Evolutionary conservation across 441 rosid genomes (phyloP).

Genomic region (Dalechampia spathulata): DNA sequence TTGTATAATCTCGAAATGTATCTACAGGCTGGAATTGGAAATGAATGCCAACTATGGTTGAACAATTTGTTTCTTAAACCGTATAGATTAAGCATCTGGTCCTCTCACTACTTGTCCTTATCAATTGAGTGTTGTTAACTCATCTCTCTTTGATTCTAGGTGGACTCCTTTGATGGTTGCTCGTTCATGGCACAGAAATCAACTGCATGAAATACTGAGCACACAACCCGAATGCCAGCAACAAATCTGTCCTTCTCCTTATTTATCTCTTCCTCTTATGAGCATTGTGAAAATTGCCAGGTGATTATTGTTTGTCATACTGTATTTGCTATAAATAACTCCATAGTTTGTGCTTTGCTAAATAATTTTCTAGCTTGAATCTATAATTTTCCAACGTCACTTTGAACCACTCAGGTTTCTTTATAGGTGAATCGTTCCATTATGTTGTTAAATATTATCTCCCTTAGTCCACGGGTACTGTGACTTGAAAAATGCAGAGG

Average conservation of each 20-base stretch:
- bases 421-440: background rate
- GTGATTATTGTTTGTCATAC: constrained; percentile 29
- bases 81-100: background rate
- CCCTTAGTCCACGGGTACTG: background rate
- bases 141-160: constrained; percentile 27
- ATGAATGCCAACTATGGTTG: background rate
- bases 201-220: constrained; percentile 67
- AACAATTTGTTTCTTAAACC: background rate
- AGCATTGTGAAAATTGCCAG: constrained; percentile 89
- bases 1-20: background rate
- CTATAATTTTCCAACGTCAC: background rate
- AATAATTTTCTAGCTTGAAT: background rate
- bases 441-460: background rate
- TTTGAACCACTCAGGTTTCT: background rate
- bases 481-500: background rate
- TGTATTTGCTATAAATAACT: background rate
- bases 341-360: background rate
- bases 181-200: constrained; percentile 78
- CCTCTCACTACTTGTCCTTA: background rate
- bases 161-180: constrained; percentile 95
- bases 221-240: constrained; percentile 35
- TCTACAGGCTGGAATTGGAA: background rate
- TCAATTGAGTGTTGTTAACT: constrained; percentile 7
- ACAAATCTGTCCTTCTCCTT: constrained; percentile 53
- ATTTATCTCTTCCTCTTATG: constrained; percentile 81